Evolutionary conservation across 371 early-diverging fungal genomes (phyloP).

Genomic region (Amoeboaphelidium protococcarum): DNA sequence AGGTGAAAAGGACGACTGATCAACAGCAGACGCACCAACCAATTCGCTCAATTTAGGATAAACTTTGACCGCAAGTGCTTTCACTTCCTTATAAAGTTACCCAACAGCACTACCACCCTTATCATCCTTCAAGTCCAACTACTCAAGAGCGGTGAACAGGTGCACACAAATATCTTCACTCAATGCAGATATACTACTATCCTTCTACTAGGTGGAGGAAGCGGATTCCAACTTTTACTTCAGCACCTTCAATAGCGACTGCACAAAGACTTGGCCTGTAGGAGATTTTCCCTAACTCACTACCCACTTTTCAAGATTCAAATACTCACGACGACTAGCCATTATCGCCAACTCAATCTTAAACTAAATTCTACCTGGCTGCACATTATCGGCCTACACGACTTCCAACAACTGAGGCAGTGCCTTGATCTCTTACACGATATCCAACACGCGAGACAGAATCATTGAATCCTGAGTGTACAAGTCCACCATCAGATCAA

Average conservation of each 20-base stretch:
- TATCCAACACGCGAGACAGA: slow-evolving; percentile 43
- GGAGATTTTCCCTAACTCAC: no score
- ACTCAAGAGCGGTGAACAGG: no score
- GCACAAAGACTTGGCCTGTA: slow-evolving; percentile 37
- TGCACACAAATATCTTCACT: slow-evolving; percentile 14
- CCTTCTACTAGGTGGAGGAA: slow-evolving; percentile 8
- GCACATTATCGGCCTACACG: no score
- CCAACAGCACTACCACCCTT: neutral
- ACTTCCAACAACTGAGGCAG: slow-evolving; percentile 37
- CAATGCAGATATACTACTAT: neutral
- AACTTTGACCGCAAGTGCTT: no score
- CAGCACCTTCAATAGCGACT: slow-evolving; percentile 44
- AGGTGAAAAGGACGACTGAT: slow-evolving; percentile 6
- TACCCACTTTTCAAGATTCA: slow-evolving; percentile 69
- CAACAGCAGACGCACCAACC: no score
- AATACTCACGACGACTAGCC: slow-evolving; percentile 44
- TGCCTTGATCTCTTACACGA: slow-evolving; percentile 54
- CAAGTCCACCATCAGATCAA: slow-evolving; percentile 35
- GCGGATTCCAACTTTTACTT: slow-evolving; percentile 25
- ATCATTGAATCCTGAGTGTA: slow-evolving; percentile 40
- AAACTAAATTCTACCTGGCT: slow-evolving; percentile 34
- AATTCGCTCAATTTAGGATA: no score
- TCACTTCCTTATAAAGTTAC: neutral
- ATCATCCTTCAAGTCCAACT: neutral
- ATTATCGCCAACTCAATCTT: slow-evolving; percentile 58